A percentile compares a stretch with the other conserved stretches of the same genome.
Conservation (phyloP, 2,329 filamentous ascomycete species). For the Epichloe glyceriae region DNA sequence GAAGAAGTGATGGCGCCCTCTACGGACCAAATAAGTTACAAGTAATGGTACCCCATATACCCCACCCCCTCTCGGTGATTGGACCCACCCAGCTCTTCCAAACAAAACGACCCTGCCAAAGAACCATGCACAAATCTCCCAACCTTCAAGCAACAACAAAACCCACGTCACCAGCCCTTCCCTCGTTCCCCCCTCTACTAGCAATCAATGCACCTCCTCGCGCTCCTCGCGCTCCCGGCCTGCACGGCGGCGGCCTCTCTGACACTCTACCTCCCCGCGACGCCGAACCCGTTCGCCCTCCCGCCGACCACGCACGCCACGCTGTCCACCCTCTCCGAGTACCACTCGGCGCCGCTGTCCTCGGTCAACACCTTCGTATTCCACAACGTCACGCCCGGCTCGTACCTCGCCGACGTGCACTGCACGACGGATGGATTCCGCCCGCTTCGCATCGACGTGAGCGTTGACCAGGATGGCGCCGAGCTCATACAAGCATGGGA, state of each 20-base stretch:
- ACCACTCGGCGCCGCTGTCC: constrained; percentile 48
- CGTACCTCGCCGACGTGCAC: constrained; percentile 74
- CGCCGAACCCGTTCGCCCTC: constrained; percentile 39
- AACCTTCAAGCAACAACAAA: background rate
- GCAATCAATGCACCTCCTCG: constrained; percentile 22
- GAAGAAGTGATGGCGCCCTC: no score
- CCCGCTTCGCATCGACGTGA: constrained; percentile 68
- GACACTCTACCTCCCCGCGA: constrained; percentile 33
- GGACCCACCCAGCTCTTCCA: no score
- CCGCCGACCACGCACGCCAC: constrained; percentile 56
- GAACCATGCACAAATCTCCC: background rate
- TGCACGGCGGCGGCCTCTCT: constrained; percentile 17
- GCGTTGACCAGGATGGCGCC: constrained; percentile 22
- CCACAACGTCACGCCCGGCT: constrained; percentile 53
- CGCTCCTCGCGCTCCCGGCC: constrained; percentile 15
- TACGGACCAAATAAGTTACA: no score
- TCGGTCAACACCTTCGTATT: constrained; percentile 63
- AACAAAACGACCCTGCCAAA: no score
- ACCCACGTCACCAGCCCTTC: background rate
- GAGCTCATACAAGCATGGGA: constrained; percentile 52
- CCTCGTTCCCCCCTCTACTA: no score
- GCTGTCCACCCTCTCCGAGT: constrained; percentile 28
- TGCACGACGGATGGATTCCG: constrained; percentile 62
- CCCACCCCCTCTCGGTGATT: no score
- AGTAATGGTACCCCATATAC: no score